Evolutionary conservation across 2,329 filamentous ascomycete species (phyloP).

Genomic region (Chaetomium sp.): DNA sequence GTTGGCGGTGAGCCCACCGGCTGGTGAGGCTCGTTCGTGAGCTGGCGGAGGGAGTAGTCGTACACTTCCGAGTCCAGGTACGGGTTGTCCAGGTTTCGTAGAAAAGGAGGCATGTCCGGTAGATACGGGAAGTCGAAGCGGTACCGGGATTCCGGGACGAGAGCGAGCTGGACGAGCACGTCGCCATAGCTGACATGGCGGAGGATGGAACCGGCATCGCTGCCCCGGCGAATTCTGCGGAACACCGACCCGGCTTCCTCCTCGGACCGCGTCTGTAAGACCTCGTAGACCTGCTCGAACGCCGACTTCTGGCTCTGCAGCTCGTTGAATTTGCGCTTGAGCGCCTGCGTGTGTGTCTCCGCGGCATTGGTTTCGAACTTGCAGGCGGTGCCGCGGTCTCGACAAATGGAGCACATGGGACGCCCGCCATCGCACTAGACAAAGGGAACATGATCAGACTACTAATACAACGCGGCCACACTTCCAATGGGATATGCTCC

Average conservation of each 20-base stretch:
- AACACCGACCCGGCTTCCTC: slow-evolving; percentile 31
- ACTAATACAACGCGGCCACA: background rate
- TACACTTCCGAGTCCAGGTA: slow-evolving; percentile 29
- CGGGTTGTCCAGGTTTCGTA: slow-evolving; percentile 24
- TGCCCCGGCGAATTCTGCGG: slow-evolving; percentile 31
- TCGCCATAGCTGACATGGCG: slow-evolving; percentile 32
- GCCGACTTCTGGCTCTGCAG: slow-evolving; percentile 25
- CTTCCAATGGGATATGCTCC: background rate
- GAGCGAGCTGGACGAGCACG: slow-evolving; percentile 32
- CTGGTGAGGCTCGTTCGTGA: background rate
- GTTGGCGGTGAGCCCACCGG: background rate
- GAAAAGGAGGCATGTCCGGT: slow-evolving; percentile 26
- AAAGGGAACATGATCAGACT: background rate
- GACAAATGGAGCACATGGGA: slow-evolving; percentile 27
- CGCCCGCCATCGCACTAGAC: slow-evolving; percentile 28
- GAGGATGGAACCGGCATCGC: slow-evolving; percentile 28
- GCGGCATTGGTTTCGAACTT: slow-evolving; percentile 27
- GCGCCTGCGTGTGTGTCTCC: slow-evolving; percentile 29
- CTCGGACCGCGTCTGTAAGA: slow-evolving; percentile 22
- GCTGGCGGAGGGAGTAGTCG: slow-evolving; percentile 14
- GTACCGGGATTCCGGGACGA: slow-evolving; percentile 32
- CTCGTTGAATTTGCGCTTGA: slow-evolving; percentile 28
- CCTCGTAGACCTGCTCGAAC: slow-evolving; percentile 27
- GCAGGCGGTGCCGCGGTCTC: slow-evolving; percentile 26
- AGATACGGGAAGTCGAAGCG: slow-evolving; percentile 36